Conservation (phyloP, 1,284 basidiomycete species). For the Phellopilus nigrolimitatus region DNA sequence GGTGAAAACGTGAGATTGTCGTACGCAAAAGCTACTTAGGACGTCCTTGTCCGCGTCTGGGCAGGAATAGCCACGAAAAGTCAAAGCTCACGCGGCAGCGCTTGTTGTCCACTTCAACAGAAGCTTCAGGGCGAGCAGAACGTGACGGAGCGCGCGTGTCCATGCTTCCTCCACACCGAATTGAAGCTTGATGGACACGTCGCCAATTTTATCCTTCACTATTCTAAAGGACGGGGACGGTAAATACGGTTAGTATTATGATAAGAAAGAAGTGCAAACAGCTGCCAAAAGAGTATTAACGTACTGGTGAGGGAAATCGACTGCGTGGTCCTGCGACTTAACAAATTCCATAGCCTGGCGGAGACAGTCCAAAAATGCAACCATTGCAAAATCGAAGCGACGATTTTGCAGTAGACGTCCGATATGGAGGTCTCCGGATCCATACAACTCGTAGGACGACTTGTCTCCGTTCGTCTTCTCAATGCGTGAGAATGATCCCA, state of each 20-base stretch:
- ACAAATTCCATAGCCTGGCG: slow-evolving; percentile 87
- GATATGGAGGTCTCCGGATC: slow-evolving; percentile 86
- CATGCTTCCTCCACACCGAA: slow-evolving; percentile 94
- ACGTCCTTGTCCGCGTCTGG: neutral
- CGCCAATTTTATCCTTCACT: slow-evolving; percentile 91
- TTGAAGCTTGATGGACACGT: slow-evolving; percentile 89
- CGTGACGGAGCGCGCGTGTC: slow-evolving; percentile 91
- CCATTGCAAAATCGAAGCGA: slow-evolving; percentile 94
- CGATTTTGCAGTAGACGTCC: slow-evolving; percentile 89
- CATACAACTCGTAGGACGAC: slow-evolving; percentile 82
- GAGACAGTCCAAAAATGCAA: slow-evolving; percentile 91
- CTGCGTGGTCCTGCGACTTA: slow-evolving; percentile 59
- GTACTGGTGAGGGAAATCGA: slow-evolving; percentile 84
- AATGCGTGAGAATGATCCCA: slow-evolving; percentile 90
- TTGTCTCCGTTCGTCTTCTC: slow-evolving; percentile 82
- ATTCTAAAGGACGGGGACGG: slow-evolving; percentile 49
- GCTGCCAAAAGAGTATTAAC: slow-evolving; percentile 32
- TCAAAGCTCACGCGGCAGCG: slow-evolving; percentile 43
- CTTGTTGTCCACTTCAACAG: slow-evolving; percentile 81
- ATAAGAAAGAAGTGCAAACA: slow-evolving; percentile 9
- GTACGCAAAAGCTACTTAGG: too few relatives aligned
- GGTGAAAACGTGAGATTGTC: too few relatives aligned
- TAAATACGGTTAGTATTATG: neutral
- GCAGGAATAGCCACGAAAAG: neutral
- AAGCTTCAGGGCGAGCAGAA: slow-evolving; percentile 85